Base-by-base conservation (phyloP, 2,329 filamentous ascomycete species). In the Diaporthe batatas region DNA sequence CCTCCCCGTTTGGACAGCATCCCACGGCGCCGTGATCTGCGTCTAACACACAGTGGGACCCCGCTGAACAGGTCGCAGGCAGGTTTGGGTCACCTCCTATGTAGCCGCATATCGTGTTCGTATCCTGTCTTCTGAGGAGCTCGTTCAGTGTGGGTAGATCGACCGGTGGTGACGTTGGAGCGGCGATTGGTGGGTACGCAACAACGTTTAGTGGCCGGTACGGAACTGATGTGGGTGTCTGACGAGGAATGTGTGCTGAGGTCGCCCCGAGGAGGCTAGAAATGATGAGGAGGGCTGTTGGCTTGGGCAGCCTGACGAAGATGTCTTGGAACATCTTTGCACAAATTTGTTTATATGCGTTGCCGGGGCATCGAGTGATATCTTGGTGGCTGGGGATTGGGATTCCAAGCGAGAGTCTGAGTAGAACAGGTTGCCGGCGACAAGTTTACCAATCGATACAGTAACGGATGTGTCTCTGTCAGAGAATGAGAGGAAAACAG, bases 21-120 rank as follows among this genome's bases (percentile, higher is more conserved):
- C 88, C 88, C 42, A 90, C 81, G n/a, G 85, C 85, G 36, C 84
- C 83, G 71, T 86, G 82, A 23, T 82, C 80, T 25, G 82, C 79
- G 74, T 90, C 88, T 55, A 88, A 80, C 32, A 88, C 89, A 77
- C 89, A 91, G 78, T 91, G 88, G 49, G 88, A 90, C 44, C 88
- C 89, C 0, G 85, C 83, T 36, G 83, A 85, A 77, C 89, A 91
- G 49, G 89, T 91, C 51, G 89, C 89, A 3, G 88, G 87, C 39
- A 90, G 79, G 32, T 80, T 79, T 0, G 84, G 79, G 75, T 90
- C 79, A 29, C 88, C 89, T 74, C 85, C 86, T 77, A 91, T 83
- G 79, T 86, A 91, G 54, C 89, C 89, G 76, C 89, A 91, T 71
- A 91, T 78, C 21, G 88, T 90, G 79, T 89, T 89, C 68, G 81